Conservation (phyloP, 177 flowering plant species). For the Vitis hybrid region DNA sequence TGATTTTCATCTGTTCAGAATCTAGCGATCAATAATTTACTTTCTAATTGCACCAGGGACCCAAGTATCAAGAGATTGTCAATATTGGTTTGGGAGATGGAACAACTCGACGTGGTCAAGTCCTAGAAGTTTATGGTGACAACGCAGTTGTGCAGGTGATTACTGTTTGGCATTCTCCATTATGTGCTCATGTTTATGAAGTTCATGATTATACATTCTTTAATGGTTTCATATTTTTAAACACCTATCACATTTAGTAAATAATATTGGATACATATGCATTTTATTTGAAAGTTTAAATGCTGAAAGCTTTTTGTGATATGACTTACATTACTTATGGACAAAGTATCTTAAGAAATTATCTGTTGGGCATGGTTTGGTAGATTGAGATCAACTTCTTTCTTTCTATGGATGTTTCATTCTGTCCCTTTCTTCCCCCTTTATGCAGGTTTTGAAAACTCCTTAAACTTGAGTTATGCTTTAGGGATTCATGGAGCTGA, state of each 20-base stretch:
- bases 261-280: too few species aligned
- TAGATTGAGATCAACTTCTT: neutral
- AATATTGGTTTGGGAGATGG: constrained; percentile 96
- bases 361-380: too few species aligned
- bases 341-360: too few species aligned
- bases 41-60: constrained; percentile 61
- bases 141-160: constrained; percentile 96
- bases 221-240: neutral
- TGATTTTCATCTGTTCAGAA: neutral
- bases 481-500: neutral
- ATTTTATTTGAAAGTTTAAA: too few species aligned
- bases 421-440: neutral
- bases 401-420: neutral
- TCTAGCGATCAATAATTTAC: neutral
- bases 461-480: constrained; percentile 73
- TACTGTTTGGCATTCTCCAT: constrained; percentile 3
- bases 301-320: too few species aligned
- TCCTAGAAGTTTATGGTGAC: constrained; percentile 97
- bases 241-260: neutral
- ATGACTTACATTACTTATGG: too few species aligned
- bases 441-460: constrained; percentile 85
- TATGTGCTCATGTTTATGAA: neutral
- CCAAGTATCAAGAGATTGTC: constrained; percentile 95
- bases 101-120: constrained; percentile 90
- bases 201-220: neutral